Evolutionary conservation across 352 stramenopile genomes (phyloP).

Genomic region (Saprolegnia parasitica): DNA sequence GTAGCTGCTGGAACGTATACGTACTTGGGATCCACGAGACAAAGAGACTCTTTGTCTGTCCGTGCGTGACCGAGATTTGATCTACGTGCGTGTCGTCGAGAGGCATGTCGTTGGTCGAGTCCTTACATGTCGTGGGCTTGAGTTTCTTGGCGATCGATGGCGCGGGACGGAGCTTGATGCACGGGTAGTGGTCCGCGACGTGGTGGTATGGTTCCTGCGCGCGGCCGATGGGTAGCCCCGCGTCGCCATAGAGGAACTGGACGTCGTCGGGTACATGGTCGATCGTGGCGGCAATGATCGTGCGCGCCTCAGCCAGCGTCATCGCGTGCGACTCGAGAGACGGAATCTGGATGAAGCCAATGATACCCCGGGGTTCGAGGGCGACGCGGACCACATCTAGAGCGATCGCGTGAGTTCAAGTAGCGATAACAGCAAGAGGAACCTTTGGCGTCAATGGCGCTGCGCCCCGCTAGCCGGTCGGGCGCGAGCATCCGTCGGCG

Average conservation of each 20-base stretch:
- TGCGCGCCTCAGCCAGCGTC: slow-evolving; percentile 53
- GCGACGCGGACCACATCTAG: slow-evolving; percentile 57
- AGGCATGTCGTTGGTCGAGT: too few species aligned
- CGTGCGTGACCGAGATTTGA: slow-evolving; percentile 16
- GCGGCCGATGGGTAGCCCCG: slow-evolving; percentile 52
- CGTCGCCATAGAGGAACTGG: slow-evolving; percentile 61
- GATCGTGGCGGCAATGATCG: slow-evolving; percentile 62
- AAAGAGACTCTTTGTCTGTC: slow-evolving; percentile 48
- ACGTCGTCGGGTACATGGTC: slow-evolving; percentile 59
- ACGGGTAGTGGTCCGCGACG: slow-evolving; percentile 59
- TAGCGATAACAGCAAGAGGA: background rate
- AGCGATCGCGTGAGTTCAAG: background rate
- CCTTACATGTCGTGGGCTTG: background rate
- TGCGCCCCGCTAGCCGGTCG: background rate
- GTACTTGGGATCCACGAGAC: slow-evolving; percentile 57
- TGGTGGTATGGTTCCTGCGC: slow-evolving; percentile 56
- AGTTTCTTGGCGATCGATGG: slow-evolving; percentile 9
- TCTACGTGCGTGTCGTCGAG: too few species aligned
- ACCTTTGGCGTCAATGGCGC: background rate
- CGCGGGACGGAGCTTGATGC: slow-evolving; percentile 58
- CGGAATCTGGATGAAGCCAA: slow-evolving; percentile 72
- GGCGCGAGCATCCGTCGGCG: background rate
- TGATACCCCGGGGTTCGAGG: slow-evolving; percentile 53
- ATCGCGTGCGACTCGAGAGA: slow-evolving; percentile 39
- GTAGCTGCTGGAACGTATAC: slow-evolving; percentile 74